Evolutionary conservation across 352 stramenopile genomes (phyloP), one percentile per base, ranked within the genome.

Genomic region (Globisporangium alternatum): DNA sequence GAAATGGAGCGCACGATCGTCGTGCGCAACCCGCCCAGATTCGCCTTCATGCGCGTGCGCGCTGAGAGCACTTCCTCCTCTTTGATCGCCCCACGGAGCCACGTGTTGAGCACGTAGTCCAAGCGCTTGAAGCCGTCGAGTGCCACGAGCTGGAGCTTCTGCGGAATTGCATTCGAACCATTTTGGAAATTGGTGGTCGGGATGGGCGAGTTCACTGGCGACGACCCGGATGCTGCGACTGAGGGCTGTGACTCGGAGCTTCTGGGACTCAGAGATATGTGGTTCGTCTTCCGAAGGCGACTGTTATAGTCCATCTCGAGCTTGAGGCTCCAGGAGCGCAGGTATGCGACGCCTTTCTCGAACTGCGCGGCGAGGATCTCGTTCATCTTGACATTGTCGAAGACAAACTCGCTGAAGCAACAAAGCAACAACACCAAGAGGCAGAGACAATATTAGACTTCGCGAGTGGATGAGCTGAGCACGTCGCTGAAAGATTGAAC

Each of bases 301-400:
- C 5, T 35, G 63, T 86, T 86, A 67, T 84, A 89, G 56, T 81
- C 73, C 44, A 75, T 75, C 63, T 89, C 80, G 22, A 82, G 51
- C 28, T 72, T 67, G 5, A 76, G 65, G n/a, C 60, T 75, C 76
- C 76, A 89, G 3, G 74, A 72, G 2, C 78, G 80, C 6, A 88
- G 67, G 55, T 70, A 70, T 52, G 77, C 71, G 31, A 77, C 76
- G 9, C 63, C 76, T 54, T 81, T 80, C 33, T 88, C 80, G 39
- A 89, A 75, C 31, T 81, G 76, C 30, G 67, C 66, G 15, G 68
- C 76, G 19, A 66, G 62, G 21, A 75, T 67, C 31, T 83, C 74
- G 19, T 76, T 87, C 57, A 67, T 74, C 64, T 84, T 86, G 45
- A 60, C 68, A 37, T 70, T 80, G 52, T 74, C 74, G 5, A 85